Evolutionary conservation across 2,329 filamentous ascomycete species (phyloP), one percentile per base, ranked within the genome.

Genomic region (Fusarium tjaetaba): DNA sequence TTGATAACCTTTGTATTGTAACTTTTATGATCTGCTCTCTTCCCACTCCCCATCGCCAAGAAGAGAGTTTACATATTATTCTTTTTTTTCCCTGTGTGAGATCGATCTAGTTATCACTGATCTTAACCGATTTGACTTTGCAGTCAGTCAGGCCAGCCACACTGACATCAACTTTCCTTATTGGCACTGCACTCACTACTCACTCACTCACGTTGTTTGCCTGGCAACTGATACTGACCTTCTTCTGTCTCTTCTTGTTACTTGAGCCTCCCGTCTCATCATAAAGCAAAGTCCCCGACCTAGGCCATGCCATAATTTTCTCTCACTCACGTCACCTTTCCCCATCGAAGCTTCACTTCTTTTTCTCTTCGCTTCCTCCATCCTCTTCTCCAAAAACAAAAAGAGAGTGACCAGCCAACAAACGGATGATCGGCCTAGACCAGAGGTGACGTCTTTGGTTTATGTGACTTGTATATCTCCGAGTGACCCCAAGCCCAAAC

Each of bases 371-470:
- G 24, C 26, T 42, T 43, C 32, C n/a, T 32, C 22, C 46, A 13
- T 49, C 30, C 22, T 51, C 48, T 51, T 51, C 28, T 51, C 48
- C 30, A 51, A 51, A 51, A 20, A 13, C 20, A 42, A 57, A 61
- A 57, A 61, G 30, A 26, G 32, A 24, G 43, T 30, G 28, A 42
- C 45, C 28, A 60, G 57, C 71, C 38, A 59, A 65, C 71, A n/a
- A 56, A 61, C 71, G 64, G 38, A 69, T 74, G 71, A 72, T 65
- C 64, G 38, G 63, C 48, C 68, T 74, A 57, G 71, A 61, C 64
- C 71, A 55, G 48, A 66, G 59, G 71, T 74, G 71, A 74, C 71
- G 71, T 74, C 71, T 74, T 74, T 68, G 71, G 69, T 49, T 58
- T 48, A 58, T 58, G 55, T 46, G 32, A 46, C 53, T 58, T 48